phyloP scores from a whole-genome alignment of 2,329 filamentous ascomycete genomes.

The Fusarium sp. region DNA sequence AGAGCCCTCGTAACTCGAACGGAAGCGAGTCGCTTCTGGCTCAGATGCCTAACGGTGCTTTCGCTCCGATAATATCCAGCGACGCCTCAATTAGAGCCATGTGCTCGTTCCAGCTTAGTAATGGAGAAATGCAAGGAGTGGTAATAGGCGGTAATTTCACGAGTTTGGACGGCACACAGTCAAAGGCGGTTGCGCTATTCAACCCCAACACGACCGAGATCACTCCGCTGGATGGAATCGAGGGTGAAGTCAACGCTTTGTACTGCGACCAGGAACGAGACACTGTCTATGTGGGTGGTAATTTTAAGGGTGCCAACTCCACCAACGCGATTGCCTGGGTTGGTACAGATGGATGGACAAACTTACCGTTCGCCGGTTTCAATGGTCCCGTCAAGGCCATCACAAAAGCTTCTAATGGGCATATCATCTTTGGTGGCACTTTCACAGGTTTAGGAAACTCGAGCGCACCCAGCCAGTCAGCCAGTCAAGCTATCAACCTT shows the following conservation, averaged over 20 bases:
- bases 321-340: constrained; percentile 92
- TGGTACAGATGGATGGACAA: constrained; percentile 75
- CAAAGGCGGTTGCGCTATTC: constrained; percentile 84
- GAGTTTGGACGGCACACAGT: constrained; percentile 81
- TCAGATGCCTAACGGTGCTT: constrained; percentile 86
- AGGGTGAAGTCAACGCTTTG: constrained; percentile 84
- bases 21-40: constrained; percentile 85
- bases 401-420: constrained; percentile 80
- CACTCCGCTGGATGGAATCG: constrained; percentile 81
- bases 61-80: constrained; percentile 78
- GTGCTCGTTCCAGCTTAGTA: constrained; percentile 79
- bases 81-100: constrained; percentile 90
- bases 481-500: constrained; percentile 87
- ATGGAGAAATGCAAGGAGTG: constrained; percentile 78
- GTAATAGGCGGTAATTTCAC: constrained; percentile 97
- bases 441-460: constrained; percentile 92
- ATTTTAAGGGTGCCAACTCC: constrained; percentile 83
- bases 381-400: constrained; percentile 94
- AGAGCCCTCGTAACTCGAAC: constrained; percentile 76
- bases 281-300: constrained; percentile 92
- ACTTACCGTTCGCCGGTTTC: constrained; percentile 91
- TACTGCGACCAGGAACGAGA: constrained; percentile 82
- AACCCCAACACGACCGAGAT: constrained; percentile 78
- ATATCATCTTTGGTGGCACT: constrained; percentile 91
- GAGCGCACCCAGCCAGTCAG: constrained; percentile 73